Percentiles rank a stretch among this genome's conserved stretches.
Evolutionary conservation across 2,329 filamentous ascomycete species (phyloP).

Genomic region (Pseudogymnoascus sp.): DNA sequence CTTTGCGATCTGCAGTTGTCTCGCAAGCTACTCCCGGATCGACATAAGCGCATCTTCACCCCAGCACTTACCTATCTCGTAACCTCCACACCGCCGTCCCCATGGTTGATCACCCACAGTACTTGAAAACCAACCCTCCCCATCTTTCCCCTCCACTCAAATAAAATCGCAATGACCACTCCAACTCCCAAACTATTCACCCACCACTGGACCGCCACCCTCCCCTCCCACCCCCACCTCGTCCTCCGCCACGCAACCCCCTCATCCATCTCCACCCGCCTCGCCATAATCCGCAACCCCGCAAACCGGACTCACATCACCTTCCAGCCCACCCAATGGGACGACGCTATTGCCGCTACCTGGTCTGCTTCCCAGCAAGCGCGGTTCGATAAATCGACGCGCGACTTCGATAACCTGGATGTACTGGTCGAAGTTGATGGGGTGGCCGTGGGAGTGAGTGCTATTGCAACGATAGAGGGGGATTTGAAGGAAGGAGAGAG

Average conservation of each 20-base stretch:
- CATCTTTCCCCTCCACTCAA: background rate
- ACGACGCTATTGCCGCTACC: conserved; percentile 10
- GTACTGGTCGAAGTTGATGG: conserved; percentile 2
- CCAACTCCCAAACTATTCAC: conserved; percentile 29
- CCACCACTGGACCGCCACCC: conserved; percentile 35
- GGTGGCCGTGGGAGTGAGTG: conserved; percentile 9
- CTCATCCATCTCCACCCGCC: conserved; percentile 37
- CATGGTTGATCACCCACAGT: background rate
- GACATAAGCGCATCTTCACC: background rate
- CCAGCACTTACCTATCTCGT: background rate
- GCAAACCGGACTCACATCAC: conserved; percentile 1
- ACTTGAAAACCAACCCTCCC: conserved; percentile 40
- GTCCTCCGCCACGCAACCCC: conserved; percentile 42
- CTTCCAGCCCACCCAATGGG: background rate
- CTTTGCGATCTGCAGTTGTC: background rate
- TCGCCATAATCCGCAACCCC: conserved; percentile 31
- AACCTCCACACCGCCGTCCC: background rate
- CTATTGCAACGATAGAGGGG: background rate
- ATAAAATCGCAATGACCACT: background rate
- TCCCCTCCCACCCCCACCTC: conserved; percentile 42
- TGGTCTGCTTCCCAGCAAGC: conserved; percentile 12
- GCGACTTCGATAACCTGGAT: background rate
- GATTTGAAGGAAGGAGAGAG: background rate
- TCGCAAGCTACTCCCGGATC: background rate
- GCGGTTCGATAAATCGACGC: background rate